Conservation (phyloP, 768 basidiomycete genomes). For the Mycena polygramma region DNA sequence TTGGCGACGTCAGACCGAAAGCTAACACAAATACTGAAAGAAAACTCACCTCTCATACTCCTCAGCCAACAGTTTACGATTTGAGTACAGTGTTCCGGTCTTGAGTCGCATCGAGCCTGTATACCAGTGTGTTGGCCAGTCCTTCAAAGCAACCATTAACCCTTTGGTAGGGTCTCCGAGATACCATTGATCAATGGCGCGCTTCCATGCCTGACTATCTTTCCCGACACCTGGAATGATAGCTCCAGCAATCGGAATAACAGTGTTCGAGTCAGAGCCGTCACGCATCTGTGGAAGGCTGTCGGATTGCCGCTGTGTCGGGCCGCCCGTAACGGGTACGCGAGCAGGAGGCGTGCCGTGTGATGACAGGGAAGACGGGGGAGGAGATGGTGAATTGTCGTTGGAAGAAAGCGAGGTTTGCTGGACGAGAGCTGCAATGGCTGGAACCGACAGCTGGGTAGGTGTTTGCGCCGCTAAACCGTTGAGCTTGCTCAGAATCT, state of each 20-base stretch:
- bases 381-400: no score
- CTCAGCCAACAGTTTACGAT: slow-evolving; percentile 36
- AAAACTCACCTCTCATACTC: slow-evolving; percentile 42
- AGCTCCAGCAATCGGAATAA: slow-evolving; percentile 34
- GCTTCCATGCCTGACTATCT: slow-evolving; percentile 41
- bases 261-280: neutral
- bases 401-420: no score
- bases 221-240: slow-evolving; percentile 39
- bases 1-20: neutral
- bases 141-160: slow-evolving; percentile 40
- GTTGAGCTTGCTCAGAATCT: slow-evolving; percentile 23
- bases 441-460: neutral
- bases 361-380: no score
- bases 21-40: neutral
- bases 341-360: no score
- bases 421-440: neutral
- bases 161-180: slow-evolving; percentile 39
- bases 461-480: neutral
- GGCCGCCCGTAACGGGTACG: no score
- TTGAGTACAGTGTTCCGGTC: slow-evolving; percentile 38
- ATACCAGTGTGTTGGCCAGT: slow-evolving; percentile 47
- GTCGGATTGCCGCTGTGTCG: neutral
- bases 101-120: slow-evolving; percentile 37
- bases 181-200: slow-evolving; percentile 46
- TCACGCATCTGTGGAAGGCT: neutral